Conservation (phyloP, 108 stramenopile species). For the Nitzschia sp. region DNA sequence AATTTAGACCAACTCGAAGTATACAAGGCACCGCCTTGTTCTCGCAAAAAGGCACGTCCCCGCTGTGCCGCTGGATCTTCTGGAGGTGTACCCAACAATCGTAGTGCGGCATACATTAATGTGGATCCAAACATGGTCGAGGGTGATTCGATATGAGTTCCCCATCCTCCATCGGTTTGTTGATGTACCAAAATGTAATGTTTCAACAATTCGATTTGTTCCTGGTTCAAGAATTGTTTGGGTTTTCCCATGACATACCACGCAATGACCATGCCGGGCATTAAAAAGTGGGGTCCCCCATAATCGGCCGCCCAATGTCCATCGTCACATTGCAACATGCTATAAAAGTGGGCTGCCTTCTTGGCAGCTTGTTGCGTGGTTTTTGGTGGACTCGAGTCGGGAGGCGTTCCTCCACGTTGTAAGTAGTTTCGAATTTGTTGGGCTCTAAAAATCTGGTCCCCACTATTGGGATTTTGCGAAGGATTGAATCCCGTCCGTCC, state of each 20-base stretch:
- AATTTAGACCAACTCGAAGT: slow-evolving; percentile 98
- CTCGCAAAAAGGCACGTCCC: slow-evolving; percentile 75
- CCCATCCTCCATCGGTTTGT: slow-evolving; percentile 98
- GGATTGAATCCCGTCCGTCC: slow-evolving; percentile 78
- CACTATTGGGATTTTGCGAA: slow-evolving; percentile 77
- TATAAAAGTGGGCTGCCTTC: slow-evolving; percentile 80
- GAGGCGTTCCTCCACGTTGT: slow-evolving; percentile 33
- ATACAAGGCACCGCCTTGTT: slow-evolving; percentile 91
- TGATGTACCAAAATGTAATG: slow-evolving; percentile 94
- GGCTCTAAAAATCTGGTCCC: slow-evolving; percentile 74
- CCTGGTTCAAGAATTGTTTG: slow-evolving; percentile 56
- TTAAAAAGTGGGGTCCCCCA: slow-evolving; percentile 97
- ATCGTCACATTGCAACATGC: slow-evolving; percentile 82
- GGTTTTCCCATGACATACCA: slow-evolving; percentile 87
- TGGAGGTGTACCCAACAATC: slow-evolving; percentile 82
- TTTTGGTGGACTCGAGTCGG: slow-evolving; percentile 33
- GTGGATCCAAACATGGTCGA: slow-evolving; percentile 98
- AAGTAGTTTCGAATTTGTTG: slow-evolving; percentile 79
- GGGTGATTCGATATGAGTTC: slow-evolving; percentile 97
- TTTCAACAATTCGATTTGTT: slow-evolving; percentile 67
- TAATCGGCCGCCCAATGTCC: slow-evolving; percentile 98
- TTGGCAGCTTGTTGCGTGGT: slow-evolving; percentile 58
- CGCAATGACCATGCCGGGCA: slow-evolving; percentile 93
- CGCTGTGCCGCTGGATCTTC: slow-evolving; percentile 51
- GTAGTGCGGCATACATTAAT: slow-evolving; percentile 89